Conservation (phyloP, 1,284 basidiomycete genomes). For the Hypsizygus ulmarius region DNA sequence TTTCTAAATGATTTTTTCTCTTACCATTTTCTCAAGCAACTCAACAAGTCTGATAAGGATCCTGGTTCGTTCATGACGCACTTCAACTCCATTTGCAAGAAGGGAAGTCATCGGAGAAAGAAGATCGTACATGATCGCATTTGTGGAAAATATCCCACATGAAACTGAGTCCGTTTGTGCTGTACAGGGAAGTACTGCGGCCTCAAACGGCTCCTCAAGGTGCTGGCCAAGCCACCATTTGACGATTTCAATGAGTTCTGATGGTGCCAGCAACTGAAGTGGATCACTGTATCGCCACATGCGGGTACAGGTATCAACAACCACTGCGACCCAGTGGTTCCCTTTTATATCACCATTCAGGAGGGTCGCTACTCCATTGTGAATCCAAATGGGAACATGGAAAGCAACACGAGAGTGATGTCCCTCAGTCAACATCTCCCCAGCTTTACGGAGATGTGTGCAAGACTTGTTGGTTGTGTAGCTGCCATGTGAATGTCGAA, state of each 20-base stretch:
- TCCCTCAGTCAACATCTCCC: not conserved
- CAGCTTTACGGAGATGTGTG: not conserved
- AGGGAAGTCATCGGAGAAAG: not conserved
- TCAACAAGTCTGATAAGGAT: slow-evolving; percentile 1
- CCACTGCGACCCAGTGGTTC: slow-evolving; percentile 8
- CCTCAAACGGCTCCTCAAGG: not conserved
- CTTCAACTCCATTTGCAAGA: not conserved
- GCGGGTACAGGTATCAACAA: not conserved
- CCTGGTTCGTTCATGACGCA: not conserved
- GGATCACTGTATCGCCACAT: slow-evolving; percentile 6
- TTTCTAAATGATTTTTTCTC: not conserved
- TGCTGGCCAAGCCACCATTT: slow-evolving; percentile 20
- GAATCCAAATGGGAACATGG: not conserved
- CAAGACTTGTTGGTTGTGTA: not conserved
- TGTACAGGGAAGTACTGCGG: not conserved
- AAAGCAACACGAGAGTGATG: not conserved
- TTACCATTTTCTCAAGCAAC: not conserved
- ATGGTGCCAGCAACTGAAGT: not conserved
- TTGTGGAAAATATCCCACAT: slow-evolving; percentile 3
- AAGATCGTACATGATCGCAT: not conserved
- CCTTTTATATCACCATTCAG: not conserved
- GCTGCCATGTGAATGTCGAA: not conserved
- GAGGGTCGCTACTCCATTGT: not conserved
- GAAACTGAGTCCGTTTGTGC: slow-evolving; percentile 1
- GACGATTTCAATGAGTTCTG: slow-evolving; percentile 15